These are phyloP conservation scores for Macadamia integrifolia DNA, from an alignment of 164 flowering plant genomes.

Conservation along the genomic window DNA sequence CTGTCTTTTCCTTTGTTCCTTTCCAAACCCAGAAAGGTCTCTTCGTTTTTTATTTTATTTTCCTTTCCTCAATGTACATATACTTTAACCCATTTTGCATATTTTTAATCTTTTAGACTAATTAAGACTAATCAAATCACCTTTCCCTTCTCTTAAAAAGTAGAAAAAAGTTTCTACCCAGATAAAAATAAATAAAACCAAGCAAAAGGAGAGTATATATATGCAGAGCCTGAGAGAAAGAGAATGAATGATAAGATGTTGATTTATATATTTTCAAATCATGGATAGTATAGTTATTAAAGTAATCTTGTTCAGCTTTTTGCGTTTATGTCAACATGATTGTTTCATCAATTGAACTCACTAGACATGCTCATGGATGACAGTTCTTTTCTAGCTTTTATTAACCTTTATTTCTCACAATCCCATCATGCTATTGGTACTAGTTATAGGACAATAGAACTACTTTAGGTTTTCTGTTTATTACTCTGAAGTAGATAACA, in stretches of 20 bases:
- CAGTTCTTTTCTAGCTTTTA: conserved; percentile 4
- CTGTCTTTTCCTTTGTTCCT: conserved; percentile 40
- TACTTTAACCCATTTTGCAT: background rate
- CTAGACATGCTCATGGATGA: conserved; percentile 28
- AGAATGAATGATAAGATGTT: conserved; percentile 22
- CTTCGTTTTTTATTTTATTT: conserved; percentile 5
- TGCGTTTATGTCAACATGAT: conserved; percentile 42
- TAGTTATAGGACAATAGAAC: background rate
- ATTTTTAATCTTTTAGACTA: conserved; percentile 2
- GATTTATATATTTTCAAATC: conserved; percentile 16
- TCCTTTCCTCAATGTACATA: conserved; percentile 11
- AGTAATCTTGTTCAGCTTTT: conserved; percentile 31
- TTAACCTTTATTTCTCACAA: background rate
- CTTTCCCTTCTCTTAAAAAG: conserved; percentile 31
- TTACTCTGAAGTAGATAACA: too few relatives aligned
- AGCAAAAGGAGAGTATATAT: conserved; percentile 28
- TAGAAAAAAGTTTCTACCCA: conserved; percentile 9
- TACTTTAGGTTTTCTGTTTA: background rate
- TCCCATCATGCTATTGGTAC: too few relatives aligned
- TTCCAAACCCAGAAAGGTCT: conserved; percentile 13
- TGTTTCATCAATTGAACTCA: conserved; percentile 44
- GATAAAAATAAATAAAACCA: conserved; percentile 1
- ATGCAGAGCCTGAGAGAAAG: conserved; percentile 15
- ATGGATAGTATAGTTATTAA: conserved; percentile 20
- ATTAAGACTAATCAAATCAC: conserved; percentile 12